Evolutionary conservation across 2,329 filamentous ascomycete species (phyloP), one percentile per base, ranked within the genome.

Genomic region (Xylariaceae sp.): DNA sequence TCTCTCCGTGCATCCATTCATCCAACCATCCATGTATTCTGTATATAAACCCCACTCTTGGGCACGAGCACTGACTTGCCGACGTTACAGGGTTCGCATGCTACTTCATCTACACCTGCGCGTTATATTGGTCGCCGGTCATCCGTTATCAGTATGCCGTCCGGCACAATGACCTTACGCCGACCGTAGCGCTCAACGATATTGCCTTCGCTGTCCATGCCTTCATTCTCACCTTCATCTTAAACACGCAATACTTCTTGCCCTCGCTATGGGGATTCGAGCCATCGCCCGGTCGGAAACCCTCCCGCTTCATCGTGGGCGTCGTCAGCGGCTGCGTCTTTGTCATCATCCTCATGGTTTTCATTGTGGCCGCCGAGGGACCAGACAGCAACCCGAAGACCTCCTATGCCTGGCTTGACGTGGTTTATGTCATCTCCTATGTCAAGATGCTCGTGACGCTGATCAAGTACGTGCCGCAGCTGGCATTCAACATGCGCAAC

Each of bases 391-490:
- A 80, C 64, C 74, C 80, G 2, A 69, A 68, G 34, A 74, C 67
- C 47, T 77, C 77, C 55, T 88, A 84, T 84, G 81, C 82, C 56
- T 84, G 80, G 74, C 80, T 88, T 48, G 86, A 88, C 68, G 78
- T 84, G 55, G 78, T 84, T 53, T 86, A 86, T 69, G 83, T 88
- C 10, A 77, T 95, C 37, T 90, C 90, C 48, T 95, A 95, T 72
- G 87, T 96, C 71, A 99, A 99, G 76, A 80, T 99, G 39, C 74
- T 92, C 57, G 84, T 96, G 65, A 96, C 93, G 0, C 77, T 97
- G 30, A 83, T 96, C 75, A 99, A 99, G 77, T 97, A 97, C 75
- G 86, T 90, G 51, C 94, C 94, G 4, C 92, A 96, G 78, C 85
- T 89, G 44, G 80, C 88, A 69, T 81, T 88, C 67, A 97, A 97